Conservation (phyloP, 116 monocot genomes). For the Cymodocea nodosa region DNA sequence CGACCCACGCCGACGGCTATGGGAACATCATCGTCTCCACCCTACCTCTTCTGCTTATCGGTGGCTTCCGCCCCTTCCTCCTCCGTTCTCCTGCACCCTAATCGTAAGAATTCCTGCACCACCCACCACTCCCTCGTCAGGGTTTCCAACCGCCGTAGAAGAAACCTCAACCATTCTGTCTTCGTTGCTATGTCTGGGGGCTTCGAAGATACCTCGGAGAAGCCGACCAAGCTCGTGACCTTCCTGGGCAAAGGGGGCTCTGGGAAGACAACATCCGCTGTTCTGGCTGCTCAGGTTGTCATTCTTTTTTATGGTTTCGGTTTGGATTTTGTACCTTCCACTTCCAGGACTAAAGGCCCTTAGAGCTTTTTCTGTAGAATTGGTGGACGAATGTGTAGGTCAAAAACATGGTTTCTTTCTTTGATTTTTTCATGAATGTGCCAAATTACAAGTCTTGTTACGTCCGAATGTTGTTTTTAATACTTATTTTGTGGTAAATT, state of each 20-base stretch:
- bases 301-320: background rate
- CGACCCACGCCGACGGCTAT: too few relatives aligned
- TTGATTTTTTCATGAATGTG: too few relatives aligned
- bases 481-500: too few relatives aligned
- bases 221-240: conserved; percentile 64
- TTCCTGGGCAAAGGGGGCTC: conserved; percentile 92
- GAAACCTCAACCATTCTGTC: background rate
- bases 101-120: background rate
- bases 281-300: conserved; percentile 61
- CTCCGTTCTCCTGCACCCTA: background rate
- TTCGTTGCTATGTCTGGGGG: background rate
- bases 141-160: background rate
- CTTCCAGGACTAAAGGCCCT: background rate
- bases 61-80: background rate
- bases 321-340: too few relatives aligned
- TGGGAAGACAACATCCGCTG: conserved; percentile 79
- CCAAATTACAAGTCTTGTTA: too few relatives aligned
- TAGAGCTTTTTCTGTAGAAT: background rate
- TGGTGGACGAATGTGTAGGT: background rate
- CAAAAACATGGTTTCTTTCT: too few relatives aligned
- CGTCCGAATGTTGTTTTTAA: too few relatives aligned
- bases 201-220: conserved; percentile 1
- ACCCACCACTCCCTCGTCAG: background rate
- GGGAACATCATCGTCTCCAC: too few relatives aligned
- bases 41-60: too few relatives aligned